Evolutionary conservation across 148 eudicot species (phyloP).

Genomic region (Talinum fruticosum): DNA sequence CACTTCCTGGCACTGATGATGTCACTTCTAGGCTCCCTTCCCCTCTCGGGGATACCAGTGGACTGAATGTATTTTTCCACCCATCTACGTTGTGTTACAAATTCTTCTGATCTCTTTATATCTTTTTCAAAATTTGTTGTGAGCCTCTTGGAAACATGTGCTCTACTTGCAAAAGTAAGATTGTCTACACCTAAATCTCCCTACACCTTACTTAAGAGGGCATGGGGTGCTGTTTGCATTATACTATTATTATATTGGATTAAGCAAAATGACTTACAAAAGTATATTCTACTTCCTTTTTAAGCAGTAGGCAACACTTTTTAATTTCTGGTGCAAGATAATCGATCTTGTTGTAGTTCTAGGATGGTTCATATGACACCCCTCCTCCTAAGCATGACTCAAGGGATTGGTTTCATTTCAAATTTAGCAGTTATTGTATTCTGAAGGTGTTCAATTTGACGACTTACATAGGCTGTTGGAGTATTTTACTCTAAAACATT

Average conservation of each 20-base stretch:
- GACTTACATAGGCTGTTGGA: not conserved
- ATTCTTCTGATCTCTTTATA: not conserved
- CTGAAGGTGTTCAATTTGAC: not conserved
- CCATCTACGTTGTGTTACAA: not conserved
- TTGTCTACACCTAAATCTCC: not conserved
- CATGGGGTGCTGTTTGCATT: no score
- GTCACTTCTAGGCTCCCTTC: not conserved
- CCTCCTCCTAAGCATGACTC: no score
- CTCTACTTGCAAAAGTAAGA: not conserved
- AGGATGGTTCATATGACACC: no score
- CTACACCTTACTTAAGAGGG: no score
- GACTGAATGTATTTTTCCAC: not conserved
- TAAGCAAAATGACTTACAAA: not conserved
- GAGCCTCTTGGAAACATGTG: no score
- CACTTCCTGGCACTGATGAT: not conserved
- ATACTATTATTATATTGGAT: not conserved
- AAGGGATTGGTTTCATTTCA: not conserved
- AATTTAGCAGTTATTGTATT: not conserved
- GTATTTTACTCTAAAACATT: not conserved
- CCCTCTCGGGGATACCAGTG: not conserved
- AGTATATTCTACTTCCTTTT: not conserved
- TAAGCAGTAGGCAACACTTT: no score
- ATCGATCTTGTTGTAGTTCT: no score
- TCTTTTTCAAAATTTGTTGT: not conserved
- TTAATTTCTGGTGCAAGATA: no score